Evolutionary conservation across 352 stramenopile species (phyloP).

Genomic region (Phytophthora citrophthora): DNA sequence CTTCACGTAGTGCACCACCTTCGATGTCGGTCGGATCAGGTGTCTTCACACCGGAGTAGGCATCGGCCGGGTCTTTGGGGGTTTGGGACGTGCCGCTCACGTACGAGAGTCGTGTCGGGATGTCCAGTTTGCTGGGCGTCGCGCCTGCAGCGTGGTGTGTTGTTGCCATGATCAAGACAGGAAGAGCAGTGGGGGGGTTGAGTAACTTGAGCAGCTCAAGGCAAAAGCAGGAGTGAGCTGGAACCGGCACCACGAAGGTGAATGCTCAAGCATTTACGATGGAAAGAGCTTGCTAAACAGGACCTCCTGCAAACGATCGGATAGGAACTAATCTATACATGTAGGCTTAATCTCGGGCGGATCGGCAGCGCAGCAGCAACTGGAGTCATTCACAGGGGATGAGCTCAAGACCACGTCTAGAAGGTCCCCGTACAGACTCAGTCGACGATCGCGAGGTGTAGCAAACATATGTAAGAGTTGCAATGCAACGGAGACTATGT

Average conservation of each 20-base stretch:
- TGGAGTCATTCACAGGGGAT: conserved; percentile 17
- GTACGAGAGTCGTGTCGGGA: conserved; percentile 44
- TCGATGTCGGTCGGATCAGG: conserved; percentile 40
- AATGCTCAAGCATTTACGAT: background rate
- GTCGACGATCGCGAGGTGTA: conserved; percentile 13
- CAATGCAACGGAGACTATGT: background rate
- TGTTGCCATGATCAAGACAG: conserved; percentile 26
- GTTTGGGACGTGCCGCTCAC: conserved; percentile 32
- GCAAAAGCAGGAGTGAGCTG: conserved; percentile 31
- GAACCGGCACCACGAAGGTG: background rate
- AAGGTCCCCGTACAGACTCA: conserved; percentile 1
- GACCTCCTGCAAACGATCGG: background rate
- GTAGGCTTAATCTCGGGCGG: background rate
- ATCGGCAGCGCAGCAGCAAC: conserved; percentile 5
- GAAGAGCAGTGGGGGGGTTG: background rate
- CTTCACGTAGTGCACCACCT: conserved; percentile 46
- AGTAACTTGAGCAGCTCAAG: conserved; percentile 19
- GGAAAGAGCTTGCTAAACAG: conserved; percentile 22
- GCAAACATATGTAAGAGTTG: background rate
- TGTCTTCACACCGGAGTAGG: conserved; percentile 32
- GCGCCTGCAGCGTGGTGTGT: conserved; percentile 22
- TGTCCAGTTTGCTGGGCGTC: conserved; percentile 38
- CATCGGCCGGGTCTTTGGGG: conserved; percentile 27
- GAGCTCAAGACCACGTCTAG: conserved; percentile 6
- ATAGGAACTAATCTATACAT: conserved; percentile 8